Base-by-base conservation (phyloP, 495 filamentous ascomycete genomes). In the Lasiosphaeriaceae sp. region DNA sequence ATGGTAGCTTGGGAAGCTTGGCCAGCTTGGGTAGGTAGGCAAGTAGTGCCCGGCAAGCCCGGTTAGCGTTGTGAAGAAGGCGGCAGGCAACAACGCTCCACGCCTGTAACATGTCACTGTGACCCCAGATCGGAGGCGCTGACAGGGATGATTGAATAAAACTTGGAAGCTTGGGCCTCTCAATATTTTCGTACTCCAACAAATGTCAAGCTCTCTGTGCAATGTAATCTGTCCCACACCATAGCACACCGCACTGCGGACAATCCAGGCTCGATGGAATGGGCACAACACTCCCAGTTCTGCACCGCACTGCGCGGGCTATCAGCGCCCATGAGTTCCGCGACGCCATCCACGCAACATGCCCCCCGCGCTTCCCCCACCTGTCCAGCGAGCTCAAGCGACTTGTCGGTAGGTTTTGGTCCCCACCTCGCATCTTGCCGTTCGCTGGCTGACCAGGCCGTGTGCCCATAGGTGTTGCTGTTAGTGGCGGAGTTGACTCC, bases 401-500 rank as follows among this genome's bases (percentile, higher is more conserved):
- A 47, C 53, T 35, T 11, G 66, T 76, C 51, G 71, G 76, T 77
- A 60, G 34, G 69, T 46, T 22, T 14, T 54, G 12, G 44, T 8
- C n/a, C 26, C 29, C 37, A 34, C 26, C 14, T 21, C 21, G 57
- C 41, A 55, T 52, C 22, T 21, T 14, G n/a, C 17, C 5, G 6
- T 19, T 39, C 26, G 54, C 19, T 39, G 5, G 47, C 41, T 43
- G 39, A 43, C 39, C 5, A 8, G 39, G 14, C 37, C 39, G 39
- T 17, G 2, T 52, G 31, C 14, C 23, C 11, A 1, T 60, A 95
- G 93, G 82, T 54, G 73, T 97, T 24, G 93, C 93, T 11, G 74
- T 97, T 47, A 97, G 93, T 68, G 94, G 94, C 7, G 94, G 94
- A 16, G 88, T 94, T 14, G 94, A 98, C 65, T 97, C 94, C 4